phyloP scores from a whole-genome alignment of 2,329 filamentous ascomycete species.

The Apiospora koreana region DNA sequence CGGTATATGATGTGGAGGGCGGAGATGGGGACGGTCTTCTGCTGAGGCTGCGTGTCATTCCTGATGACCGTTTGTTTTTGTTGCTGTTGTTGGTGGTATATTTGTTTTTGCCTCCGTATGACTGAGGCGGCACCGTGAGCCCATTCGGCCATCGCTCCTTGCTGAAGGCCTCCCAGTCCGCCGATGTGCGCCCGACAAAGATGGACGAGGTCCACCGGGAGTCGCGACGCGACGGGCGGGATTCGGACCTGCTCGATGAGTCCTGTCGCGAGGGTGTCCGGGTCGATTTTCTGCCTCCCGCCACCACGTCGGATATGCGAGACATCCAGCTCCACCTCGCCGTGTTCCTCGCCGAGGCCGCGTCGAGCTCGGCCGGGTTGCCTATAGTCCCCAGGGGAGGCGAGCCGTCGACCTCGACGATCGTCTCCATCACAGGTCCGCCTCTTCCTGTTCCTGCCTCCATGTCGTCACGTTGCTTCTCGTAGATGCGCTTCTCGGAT shows the following conservation, averaged over 20 bases:
- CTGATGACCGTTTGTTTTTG: not conserved
- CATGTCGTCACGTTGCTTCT: not conserved
- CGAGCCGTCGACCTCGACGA: not conserved
- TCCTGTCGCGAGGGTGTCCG: not conserved
- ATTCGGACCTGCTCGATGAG: not conserved
- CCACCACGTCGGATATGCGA: slow-evolving; percentile 3
- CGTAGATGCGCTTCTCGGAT: not conserved
- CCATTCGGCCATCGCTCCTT: slow-evolving; percentile 14
- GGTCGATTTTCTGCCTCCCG: not conserved
- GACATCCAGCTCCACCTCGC: slow-evolving; percentile 16
- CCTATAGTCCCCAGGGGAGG: not conserved
- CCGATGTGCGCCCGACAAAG: slow-evolving; percentile 11
- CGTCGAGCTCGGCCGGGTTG: slow-evolving; percentile 15
- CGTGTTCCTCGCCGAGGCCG: not conserved
- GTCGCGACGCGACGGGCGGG: not conserved
- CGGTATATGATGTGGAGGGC: not conserved
- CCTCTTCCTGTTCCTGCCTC: not conserved
- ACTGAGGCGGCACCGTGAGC: slow-evolving; percentile 10
- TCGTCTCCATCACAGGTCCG: not conserved
- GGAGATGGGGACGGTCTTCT: not conserved
- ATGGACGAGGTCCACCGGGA: slow-evolving; percentile 13
- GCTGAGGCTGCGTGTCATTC: not conserved
- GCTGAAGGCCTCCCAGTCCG: slow-evolving; percentile 14
- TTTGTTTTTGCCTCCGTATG: not conserved
- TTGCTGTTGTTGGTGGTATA: not conserved